phyloP scores from a whole-genome alignment of 2,329 filamentous ascomycete species.

The Magnaporthales sp. region DNA sequence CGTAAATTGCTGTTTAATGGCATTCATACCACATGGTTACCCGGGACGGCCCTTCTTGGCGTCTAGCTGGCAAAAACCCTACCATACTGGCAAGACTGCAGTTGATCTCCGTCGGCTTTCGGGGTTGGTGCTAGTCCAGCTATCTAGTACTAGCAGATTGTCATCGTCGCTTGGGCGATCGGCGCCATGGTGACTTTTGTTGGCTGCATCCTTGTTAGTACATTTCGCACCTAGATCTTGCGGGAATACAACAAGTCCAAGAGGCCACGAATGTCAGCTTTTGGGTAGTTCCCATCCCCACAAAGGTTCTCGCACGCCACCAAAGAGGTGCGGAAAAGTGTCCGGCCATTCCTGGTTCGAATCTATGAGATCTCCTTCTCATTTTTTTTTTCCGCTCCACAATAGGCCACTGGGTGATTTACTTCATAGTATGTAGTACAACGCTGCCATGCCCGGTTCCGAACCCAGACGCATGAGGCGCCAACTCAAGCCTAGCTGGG shows the following conservation, averaged over 20 bases:
- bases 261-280: background rate
- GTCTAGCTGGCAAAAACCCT: background rate
- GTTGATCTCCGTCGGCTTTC: background rate
- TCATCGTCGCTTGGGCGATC: background rate
- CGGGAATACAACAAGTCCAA: background rate
- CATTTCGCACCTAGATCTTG: background rate
- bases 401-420: background rate
- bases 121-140: background rate
- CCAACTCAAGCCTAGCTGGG: background rate
- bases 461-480: background rate
- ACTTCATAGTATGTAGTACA: background rate
- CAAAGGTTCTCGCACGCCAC: background rate
- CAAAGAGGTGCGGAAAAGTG: background rate
- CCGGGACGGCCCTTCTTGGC: background rate
- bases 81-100: background rate
- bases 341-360: background rate
- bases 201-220: background rate
- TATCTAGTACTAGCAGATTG: background rate
- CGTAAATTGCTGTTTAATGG: background rate
- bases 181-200: background rate
- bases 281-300: background rate
- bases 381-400: background rate
- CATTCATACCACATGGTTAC: background rate
- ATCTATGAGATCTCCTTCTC: background rate
- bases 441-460: background rate